phyloP scores from a whole-genome alignment of 1,284 basidiomycete genomes.

The Mrakiaceae sp. region DNA sequence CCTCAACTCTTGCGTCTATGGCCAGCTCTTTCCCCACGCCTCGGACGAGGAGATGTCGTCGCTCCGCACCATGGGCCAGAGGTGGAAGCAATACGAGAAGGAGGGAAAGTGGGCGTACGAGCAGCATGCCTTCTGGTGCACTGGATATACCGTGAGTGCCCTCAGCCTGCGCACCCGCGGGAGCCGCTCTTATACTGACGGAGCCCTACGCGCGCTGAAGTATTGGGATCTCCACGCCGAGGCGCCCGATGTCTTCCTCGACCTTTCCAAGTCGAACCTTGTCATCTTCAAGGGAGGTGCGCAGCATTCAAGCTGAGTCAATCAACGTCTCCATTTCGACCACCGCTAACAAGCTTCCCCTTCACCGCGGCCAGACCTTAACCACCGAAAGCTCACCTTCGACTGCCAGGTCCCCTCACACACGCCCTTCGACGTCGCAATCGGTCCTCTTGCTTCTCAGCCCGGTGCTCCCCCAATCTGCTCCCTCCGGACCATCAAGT shows the following conservation, averaged over 20 bases:
- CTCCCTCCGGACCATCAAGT: constrained; percentile 78
- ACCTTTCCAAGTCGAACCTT: constrained; percentile 79
- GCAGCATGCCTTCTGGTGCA: constrained; percentile 89
- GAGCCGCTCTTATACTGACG: not conserved
- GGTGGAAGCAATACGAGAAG: constrained; percentile 96
- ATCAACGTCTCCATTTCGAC: not conserved
- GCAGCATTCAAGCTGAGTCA: not conserved
- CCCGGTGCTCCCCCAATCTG: constrained; percentile 79
- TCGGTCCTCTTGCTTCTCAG: constrained; percentile 82
- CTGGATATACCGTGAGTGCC: constrained; percentile 43
- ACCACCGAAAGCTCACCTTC: constrained; percentile 83
- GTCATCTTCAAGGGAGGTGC: constrained; percentile 83
- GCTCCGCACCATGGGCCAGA: constrained; percentile 62
- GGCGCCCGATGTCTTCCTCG: constrained; percentile 86
- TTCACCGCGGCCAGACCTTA: constrained; percentile 47
- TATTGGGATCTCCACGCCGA: constrained; percentile 78
- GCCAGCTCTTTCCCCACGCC: constrained; percentile 73
- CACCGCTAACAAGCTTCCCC: not conserved
- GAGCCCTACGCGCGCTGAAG: constrained; percentile 11
- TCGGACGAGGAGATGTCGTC: constrained; percentile 70
- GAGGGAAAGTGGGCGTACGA: constrained; percentile 93
- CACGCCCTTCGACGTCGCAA: constrained; percentile 82
- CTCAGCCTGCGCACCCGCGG: not conserved
- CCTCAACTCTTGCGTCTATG: constrained; percentile 73
- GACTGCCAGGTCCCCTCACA: constrained; percentile 85